Base-by-base conservation (phyloP, 176 grass and related monocot species). In the Hsuehochloa calcarea region DNA sequence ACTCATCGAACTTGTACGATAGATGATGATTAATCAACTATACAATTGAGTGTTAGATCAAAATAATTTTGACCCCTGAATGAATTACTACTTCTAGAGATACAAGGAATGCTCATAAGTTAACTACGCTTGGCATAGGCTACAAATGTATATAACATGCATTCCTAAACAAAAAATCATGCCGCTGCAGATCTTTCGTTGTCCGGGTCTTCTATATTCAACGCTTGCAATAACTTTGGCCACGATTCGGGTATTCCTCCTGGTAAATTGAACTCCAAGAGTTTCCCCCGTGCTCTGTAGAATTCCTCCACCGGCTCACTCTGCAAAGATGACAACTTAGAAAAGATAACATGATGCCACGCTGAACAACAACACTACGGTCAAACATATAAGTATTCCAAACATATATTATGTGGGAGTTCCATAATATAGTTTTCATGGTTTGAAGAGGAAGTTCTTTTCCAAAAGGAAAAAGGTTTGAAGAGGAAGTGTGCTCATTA, bases 241-340 rank as follows among this genome's bases (percentile, higher is more conserved):
- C 96, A 99, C 2, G 96, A 96, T 54, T 96, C 91, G 0, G 93
- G 87, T 44, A 96, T 94, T 26, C 96, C 96, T 50, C 96, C 96
- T 1, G 96, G 93, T 77, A 99, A 72, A 85, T 96, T 78, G 72
- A 99, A 99, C 82, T 99, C 88, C 44, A 96, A 71, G 69, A 96
- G 96, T 82, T 96, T 99, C 0, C 90, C 90, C 16, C 93, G 84
- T 41, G 76, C 71, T 68, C 88, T 87, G 82, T 96, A 99, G 82
- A 96, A 99, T 27, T 82, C 93, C 82, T 99, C 96, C 39, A 99
- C 91, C 51, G 96, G 96, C 44, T 99, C 19, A 46, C 81, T 86
- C 96, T 99, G 88, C 66, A 88, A 72, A 79, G 39, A 73, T 11
- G 15, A 77, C 8, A 52, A 1, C 10, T 67, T 59, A 71, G 19